A percentile compares a stretch with the other conserved stretches of the same genome.
Evolutionary conservation across 352 stramenopile genomes (phyloP).

Genomic region (Phytophthora nicotianae): DNA sequence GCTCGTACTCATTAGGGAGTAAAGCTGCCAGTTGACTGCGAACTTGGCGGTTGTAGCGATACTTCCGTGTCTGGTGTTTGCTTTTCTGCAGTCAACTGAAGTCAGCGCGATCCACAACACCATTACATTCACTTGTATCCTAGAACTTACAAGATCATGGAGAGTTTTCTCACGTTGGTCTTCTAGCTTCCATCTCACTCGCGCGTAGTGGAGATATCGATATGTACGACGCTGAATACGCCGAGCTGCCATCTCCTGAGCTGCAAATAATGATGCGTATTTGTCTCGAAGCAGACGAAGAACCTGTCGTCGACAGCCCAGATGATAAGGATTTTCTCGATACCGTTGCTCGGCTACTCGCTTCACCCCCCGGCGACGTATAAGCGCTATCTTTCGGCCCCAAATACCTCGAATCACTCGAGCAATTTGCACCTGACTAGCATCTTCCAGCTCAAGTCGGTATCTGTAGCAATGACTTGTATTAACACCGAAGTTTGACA

Average conservation of each 20-base stretch:
- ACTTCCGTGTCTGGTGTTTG: slow-evolving; percentile 70
- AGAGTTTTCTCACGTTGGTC: slow-evolving; percentile 40
- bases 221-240: slow-evolving; percentile 48
- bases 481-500: slow-evolving; percentile 3
- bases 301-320: slow-evolving; percentile 40
- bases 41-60: slow-evolving; percentile 64
- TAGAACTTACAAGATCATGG: slow-evolving; percentile 45
- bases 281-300: slow-evolving; percentile 40
- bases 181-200: slow-evolving; percentile 46
- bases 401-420: slow-evolving; percentile 67
- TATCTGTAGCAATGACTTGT: slow-evolving; percentile 36
- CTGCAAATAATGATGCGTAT: slow-evolving; percentile 62
- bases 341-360: slow-evolving; percentile 36
- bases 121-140: background rate
- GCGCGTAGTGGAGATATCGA: slow-evolving; percentile 52
- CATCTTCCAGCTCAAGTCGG: slow-evolving; percentile 66
- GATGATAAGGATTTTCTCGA: slow-evolving; percentile 46
- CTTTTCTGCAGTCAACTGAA: slow-evolving; percentile 27
- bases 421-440: slow-evolving; percentile 71
- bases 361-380: slow-evolving; percentile 29
- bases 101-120: background rate
- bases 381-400: slow-evolving; percentile 37
- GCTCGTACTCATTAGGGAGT: slow-evolving; percentile 52
- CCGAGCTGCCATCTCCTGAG: slow-evolving; percentile 58
- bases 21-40: slow-evolving; percentile 49